phyloP scores from a whole-genome alignment of 148 eudicot species.

The Fagopyrum tataricum region DNA sequence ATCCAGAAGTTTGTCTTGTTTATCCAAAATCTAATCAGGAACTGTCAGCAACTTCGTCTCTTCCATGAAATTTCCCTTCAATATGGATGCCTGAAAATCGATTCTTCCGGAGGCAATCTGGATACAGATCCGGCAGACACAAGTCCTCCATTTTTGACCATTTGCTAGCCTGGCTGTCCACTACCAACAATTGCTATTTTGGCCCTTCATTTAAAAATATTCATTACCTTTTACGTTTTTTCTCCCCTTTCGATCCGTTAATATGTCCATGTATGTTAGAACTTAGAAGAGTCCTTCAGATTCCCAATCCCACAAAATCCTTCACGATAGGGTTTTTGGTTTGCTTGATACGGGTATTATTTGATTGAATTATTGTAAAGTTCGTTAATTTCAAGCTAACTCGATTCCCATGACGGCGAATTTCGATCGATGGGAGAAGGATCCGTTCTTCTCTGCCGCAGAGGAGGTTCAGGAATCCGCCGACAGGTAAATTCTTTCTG shows the following conservation, averaged over 20 bases:
- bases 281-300: background rate
- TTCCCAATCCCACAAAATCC: background rate
- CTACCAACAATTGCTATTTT: background rate
- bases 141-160: background rate
- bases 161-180: background rate
- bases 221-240: background rate
- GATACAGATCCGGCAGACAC: background rate
- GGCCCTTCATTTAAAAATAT: conserved; percentile 3
- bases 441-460: conserved; percentile 11
- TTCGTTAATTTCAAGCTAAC: background rate
- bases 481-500: background rate
- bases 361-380: background rate
- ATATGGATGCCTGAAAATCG: background rate
- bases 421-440: conserved; percentile 10
- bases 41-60: background rate
- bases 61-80: background rate
- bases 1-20: background rate
- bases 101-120: background rate
- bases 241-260: background rate
- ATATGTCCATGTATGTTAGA: background rate
- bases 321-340: background rate
- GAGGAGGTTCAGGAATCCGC: conserved; percentile 13
- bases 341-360: background rate
- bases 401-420: conserved; percentile 8
- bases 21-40: background rate